phyloP scores from a whole-genome alignment of 164 flowering plant genomes.

The Platanus orientalis region DNA sequence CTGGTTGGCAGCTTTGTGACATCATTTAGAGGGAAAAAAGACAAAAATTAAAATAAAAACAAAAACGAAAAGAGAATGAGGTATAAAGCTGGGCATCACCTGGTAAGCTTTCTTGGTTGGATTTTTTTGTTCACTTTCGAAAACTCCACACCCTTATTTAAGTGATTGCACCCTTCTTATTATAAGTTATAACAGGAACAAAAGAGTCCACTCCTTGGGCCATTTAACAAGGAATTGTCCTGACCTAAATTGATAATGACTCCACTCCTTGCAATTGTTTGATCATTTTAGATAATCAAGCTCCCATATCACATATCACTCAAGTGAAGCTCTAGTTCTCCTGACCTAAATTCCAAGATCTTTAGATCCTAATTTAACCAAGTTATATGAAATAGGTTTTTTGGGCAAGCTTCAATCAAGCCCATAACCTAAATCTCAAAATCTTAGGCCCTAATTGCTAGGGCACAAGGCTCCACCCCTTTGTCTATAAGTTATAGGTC shows the following conservation, averaged over 20 bases:
- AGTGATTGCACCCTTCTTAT: constrained; percentile 26
- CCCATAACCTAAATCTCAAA: constrained; percentile 3
- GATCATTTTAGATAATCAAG: too few relatives aligned
- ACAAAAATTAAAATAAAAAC: background rate
- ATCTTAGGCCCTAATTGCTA: background rate
- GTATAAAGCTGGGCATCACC: background rate
- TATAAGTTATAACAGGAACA: too few relatives aligned
- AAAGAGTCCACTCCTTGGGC: too few relatives aligned
- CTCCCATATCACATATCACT: too few relatives aligned
- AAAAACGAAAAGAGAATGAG: background rate
- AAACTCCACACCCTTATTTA: constrained; percentile 28
- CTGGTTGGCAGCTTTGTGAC: constrained; percentile 19
- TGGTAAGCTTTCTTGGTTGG: constrained; percentile 39
- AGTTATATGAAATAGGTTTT: too few relatives aligned
- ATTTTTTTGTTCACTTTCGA: constrained; percentile 41
- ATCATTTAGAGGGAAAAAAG: background rate
- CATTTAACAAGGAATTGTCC: too few relatives aligned
- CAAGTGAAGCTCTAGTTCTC: too few relatives aligned
- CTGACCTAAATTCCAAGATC: too few relatives aligned
- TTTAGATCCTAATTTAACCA: too few relatives aligned
- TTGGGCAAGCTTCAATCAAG: background rate
- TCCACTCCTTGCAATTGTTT: too few relatives aligned
- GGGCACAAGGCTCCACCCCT: background rate
- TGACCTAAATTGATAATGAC: too few relatives aligned
- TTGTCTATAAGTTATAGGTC: background rate